phyloP scores from a whole-genome alignment of 2,329 filamentous ascomycete genomes.

The Sclerotinia trifoliorum region DNA sequence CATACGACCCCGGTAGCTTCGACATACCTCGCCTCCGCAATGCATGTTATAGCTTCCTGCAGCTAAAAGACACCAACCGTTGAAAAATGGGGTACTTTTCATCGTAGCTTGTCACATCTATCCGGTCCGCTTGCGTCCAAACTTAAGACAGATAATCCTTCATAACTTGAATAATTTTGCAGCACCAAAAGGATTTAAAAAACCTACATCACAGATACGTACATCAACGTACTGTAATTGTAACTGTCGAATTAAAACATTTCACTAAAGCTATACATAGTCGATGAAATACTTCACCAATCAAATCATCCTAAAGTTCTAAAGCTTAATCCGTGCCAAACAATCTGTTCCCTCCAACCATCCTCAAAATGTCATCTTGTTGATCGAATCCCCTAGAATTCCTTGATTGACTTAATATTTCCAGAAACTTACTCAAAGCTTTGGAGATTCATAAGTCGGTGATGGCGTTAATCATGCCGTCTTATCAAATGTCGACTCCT shows the following conservation, averaged over 20 bases:
- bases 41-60: background rate
- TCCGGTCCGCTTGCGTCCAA: background rate
- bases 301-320: too few species aligned
- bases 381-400: background rate
- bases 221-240: too few species aligned
- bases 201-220: too few species aligned
- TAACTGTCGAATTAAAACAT: too few species aligned
- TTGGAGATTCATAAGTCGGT: background rate
- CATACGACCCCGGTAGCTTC: too few species aligned
- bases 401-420: background rate
- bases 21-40: too few species aligned
- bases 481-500: background rate
- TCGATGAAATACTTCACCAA: too few species aligned
- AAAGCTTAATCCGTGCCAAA: too few species aligned
- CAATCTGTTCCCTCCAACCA: background rate
- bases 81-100: background rate
- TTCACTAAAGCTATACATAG: too few species aligned
- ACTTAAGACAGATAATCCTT: background rate
- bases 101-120: background rate
- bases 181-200: too few species aligned
- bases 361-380: background rate
- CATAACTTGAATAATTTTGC: background rate
- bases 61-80: background rate
- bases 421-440: background rate
- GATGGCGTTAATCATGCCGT: background rate